Conservation (phyloP, 2,329 filamentous ascomycete species). For the Neofusicoccum sp. region DNA sequence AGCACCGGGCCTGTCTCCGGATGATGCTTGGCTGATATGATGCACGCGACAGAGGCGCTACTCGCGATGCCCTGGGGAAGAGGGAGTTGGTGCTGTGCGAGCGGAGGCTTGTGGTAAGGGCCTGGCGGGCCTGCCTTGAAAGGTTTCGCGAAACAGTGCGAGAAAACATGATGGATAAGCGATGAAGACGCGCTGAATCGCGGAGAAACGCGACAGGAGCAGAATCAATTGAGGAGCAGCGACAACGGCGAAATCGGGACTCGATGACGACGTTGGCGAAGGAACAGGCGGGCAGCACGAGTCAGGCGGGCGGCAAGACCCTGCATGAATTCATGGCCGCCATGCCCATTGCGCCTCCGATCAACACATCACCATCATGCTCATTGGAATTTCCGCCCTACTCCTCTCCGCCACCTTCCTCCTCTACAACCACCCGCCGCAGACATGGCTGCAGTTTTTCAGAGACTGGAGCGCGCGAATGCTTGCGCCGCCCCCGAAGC, state of each 20-base stretch:
- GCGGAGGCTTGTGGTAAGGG: not conserved
- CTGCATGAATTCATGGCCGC: conserved; percentile 14
- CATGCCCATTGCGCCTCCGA: conserved; percentile 5
- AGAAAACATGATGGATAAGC: not conserved
- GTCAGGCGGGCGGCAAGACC: not conserved
- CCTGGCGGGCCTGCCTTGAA: not conserved
- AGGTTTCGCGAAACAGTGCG: not conserved
- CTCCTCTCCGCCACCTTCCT: conserved; percentile 37
- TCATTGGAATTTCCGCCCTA: conserved; percentile 38
- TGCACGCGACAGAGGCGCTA: not conserved
- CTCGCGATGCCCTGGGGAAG: not conserved
- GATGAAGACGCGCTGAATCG: not conserved
- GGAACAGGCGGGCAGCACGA: not conserved
- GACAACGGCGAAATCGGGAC: not conserved
- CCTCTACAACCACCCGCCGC: conserved; percentile 35
- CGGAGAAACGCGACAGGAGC: not conserved
- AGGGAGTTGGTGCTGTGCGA: conserved; percentile 5
- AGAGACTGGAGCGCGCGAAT: not conserved
- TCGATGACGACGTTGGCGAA: conserved; percentile 11
- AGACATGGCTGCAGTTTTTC: conserved; percentile 30
- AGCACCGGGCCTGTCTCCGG: not conserved
- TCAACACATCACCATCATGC: conserved; percentile 26
- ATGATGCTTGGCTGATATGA: conserved; percentile 5
- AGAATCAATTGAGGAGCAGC: not conserved
- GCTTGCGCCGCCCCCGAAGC: not conserved